phyloP scores from a whole-genome alignment of 129 eudicot genomes.

The Arctium lappa region DNA sequence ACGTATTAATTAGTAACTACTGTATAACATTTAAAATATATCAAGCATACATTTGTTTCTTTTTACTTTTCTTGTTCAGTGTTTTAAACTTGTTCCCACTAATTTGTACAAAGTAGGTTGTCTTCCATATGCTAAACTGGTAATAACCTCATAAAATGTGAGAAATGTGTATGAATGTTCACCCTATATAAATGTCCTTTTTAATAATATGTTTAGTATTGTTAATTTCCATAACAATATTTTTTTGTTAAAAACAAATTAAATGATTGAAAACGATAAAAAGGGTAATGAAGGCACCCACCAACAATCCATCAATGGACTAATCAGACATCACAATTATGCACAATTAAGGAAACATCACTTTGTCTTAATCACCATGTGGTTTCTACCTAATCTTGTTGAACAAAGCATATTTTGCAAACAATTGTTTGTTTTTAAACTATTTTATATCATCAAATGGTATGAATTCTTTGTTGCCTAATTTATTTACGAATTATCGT shows the following conservation, averaged over 20 bases:
- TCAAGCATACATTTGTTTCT: background rate
- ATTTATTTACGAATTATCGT: background rate
- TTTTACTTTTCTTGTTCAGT: background rate
- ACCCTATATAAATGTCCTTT: too few relatives aligned
- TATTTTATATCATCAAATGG: background rate
- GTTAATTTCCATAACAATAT: too few relatives aligned
- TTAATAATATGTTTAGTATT: background rate
- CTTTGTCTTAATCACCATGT: constrained; percentile 1
- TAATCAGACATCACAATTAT: background rate
- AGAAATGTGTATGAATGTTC: too few relatives aligned
- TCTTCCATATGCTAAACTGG: too few relatives aligned
- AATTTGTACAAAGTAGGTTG: too few relatives aligned
- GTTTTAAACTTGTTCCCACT: background rate
- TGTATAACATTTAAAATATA: background rate
- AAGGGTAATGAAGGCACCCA: background rate
- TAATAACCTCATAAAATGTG: too few relatives aligned
- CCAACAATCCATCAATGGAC: background rate
- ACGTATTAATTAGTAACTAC: background rate
- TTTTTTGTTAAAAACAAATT: background rate
- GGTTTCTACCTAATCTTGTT: background rate
- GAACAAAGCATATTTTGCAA: background rate
- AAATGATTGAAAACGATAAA: background rate
- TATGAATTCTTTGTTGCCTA: background rate
- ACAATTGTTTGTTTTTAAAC: background rate
- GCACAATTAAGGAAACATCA: constrained; percentile 6